These are phyloP conservation scores for Atalantia buxifolia DNA, from an alignment of 345 rosid species.

Conservation along the genomic window DNA sequence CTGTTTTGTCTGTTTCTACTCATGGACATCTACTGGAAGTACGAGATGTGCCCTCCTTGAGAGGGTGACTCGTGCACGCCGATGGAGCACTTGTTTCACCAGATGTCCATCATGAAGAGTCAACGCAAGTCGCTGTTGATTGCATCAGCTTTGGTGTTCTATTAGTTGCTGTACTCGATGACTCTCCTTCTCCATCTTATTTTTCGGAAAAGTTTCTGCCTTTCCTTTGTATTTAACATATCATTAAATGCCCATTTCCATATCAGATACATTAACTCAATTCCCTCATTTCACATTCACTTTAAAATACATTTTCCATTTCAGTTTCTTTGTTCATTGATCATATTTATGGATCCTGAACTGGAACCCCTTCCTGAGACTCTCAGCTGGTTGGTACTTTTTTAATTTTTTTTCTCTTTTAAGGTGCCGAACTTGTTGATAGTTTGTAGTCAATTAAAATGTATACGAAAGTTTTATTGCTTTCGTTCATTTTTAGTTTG, in stretches of 20 bases:
- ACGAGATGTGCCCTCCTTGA: too few species aligned
- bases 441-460: too few species aligned
- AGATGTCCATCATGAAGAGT: too few species aligned
- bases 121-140: too few species aligned
- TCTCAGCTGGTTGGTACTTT: not conserved
- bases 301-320: not conserved
- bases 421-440: not conserved
- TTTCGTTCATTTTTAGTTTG: too few species aligned
- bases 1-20: too few species aligned
- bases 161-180: too few species aligned
- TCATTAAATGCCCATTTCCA: not conserved
- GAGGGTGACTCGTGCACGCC: too few species aligned
- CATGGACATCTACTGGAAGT: too few species aligned
- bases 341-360: slow-evolving; percentile 4
- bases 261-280: not conserved
- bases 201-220: not conserved
- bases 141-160: too few species aligned
- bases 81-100: too few species aligned
- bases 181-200: not conserved
- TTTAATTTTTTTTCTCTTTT: not conserved
- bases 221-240: not conserved
- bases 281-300: not conserved
- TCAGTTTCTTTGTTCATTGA: not conserved
- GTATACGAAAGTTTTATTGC: too few species aligned
- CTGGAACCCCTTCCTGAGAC: not conserved